These are phyloP conservation scores for Diaporthe capsici DNA, from an alignment of 2,329 filamentous ascomycete genomes.

Conservation along the genomic window DNA sequence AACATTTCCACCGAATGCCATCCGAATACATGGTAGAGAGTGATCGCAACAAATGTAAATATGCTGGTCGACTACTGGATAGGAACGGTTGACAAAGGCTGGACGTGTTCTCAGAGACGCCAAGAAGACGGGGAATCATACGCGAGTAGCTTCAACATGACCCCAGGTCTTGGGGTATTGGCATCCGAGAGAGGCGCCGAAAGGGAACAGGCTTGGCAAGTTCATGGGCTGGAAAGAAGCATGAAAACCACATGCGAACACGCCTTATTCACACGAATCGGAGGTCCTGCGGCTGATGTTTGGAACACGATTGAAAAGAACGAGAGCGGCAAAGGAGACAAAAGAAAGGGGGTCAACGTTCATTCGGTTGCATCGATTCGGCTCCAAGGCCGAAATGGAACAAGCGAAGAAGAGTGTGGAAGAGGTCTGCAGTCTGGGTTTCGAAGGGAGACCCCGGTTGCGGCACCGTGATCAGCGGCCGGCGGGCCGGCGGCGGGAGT, in stretches of 20 bases:
- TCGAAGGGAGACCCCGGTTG: background rate
- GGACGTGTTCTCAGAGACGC: background rate
- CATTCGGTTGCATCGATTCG: conserved; percentile 48
- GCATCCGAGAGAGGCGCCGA: conserved; percentile 5
- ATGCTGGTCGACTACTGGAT: no score
- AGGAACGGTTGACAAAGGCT: no score
- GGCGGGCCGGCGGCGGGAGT: conserved; percentile 20
- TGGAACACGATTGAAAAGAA: conserved; percentile 52
- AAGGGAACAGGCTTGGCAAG: background rate
- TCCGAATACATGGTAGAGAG: background rate
- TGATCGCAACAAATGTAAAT: background rate
- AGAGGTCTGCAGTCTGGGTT: background rate
- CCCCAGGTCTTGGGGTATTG: background rate
- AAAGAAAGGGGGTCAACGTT: conserved; percentile 48
- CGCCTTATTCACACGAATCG: conserved; percentile 52
- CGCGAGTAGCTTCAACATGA: background rate
- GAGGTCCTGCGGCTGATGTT: conserved; percentile 53
- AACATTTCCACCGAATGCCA: no score
- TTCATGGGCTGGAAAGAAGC: background rate
- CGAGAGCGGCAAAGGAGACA: conserved; percentile 45
- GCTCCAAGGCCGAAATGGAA: background rate
- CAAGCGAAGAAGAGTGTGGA: conserved; percentile 8
- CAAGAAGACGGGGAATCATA: background rate
- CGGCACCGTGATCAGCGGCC: conserved; percentile 13
- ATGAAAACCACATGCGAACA: conserved; percentile 43